A percentile compares a stretch with the other conserved stretches of the same genome.
phyloP scores from a whole-genome alignment of 1,139 yeast species.

The Scheffersomyces titani region DNA sequence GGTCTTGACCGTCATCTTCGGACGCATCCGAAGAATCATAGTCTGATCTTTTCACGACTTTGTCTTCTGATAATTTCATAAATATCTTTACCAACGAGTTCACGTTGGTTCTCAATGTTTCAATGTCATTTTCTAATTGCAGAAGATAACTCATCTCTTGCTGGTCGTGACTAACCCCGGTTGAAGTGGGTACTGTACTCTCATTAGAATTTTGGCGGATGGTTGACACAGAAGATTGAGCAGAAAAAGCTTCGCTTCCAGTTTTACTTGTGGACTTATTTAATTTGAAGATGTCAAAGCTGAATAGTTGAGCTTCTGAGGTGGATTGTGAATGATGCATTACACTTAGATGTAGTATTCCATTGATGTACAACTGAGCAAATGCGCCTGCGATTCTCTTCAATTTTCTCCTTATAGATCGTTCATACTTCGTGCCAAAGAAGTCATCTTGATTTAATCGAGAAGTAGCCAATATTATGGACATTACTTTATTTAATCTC shows the following conservation, averaged over 20 bases:
- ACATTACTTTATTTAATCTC: slow-evolving; percentile 48
- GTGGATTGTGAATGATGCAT: slow-evolving; percentile 31
- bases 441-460: slow-evolving; percentile 55
- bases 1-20: slow-evolving; percentile 34
- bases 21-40: slow-evolving; percentile 44
- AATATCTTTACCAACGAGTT: slow-evolving; percentile 29
- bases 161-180: not conserved
- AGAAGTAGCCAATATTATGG: slow-evolving; percentile 51
- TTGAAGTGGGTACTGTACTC: slow-evolving; percentile 2
- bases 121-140: slow-evolving; percentile 40
- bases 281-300: slow-evolving; percentile 31
- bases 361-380: slow-evolving; percentile 62
- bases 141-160: slow-evolving; percentile 24
- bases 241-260: slow-evolving; percentile 15
- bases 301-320: slow-evolving; percentile 32
- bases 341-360: slow-evolving; percentile 51
- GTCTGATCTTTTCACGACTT: slow-evolving; percentile 33
- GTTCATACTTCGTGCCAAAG: slow-evolving; percentile 43
- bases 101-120: slow-evolving; percentile 32
- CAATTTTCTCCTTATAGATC: slow-evolving; percentile 47
- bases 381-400: slow-evolving; percentile 53
- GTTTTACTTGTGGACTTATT: slow-evolving; percentile 29
- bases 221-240: slow-evolving; percentile 28
- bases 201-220: slow-evolving; percentile 20
- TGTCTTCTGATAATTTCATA: slow-evolving; percentile 33